Conservation (phyloP, 2,329 filamentous ascomycete species). For the Ophiostoma ulmi region DNA sequence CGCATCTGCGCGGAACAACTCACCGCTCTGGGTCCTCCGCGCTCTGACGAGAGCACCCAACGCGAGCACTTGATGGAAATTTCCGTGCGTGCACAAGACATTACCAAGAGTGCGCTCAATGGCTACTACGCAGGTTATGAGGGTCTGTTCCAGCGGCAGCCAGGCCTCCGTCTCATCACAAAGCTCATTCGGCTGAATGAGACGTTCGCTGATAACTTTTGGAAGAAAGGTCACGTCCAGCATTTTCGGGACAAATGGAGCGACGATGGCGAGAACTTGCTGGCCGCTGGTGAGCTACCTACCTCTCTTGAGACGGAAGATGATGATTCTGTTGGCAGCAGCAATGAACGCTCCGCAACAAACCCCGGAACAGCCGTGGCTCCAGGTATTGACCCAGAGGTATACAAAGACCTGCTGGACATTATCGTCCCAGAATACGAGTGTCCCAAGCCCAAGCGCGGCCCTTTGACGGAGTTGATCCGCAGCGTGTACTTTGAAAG, state of each 20-base stretch:
- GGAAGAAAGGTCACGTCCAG: constrained; percentile 31
- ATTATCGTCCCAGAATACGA: not conserved
- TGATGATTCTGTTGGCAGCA: not conserved
- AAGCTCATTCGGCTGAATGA: constrained; percentile 38
- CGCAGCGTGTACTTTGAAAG: constrained; percentile 39
- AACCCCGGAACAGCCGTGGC: no score
- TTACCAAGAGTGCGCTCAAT: not conserved
- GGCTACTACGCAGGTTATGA: constrained; percentile 33
- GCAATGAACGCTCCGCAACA: not conserved
- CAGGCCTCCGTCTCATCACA: constrained; percentile 37
- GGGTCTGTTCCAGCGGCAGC: constrained; percentile 31
- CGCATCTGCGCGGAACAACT: not conserved
- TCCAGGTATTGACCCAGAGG: no score
- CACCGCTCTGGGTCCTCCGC: not conserved
- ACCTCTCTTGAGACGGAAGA: not conserved
- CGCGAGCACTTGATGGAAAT: not conserved
- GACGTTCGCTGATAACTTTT: constrained; percentile 33
- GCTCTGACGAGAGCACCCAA: not conserved
- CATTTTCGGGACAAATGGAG: not conserved
- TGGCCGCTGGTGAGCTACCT: not conserved
- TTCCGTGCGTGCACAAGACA: not conserved
- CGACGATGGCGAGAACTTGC: not conserved
- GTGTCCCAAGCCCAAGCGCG: not conserved
- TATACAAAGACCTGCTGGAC: not conserved
- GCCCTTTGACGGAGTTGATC: constrained; percentile 34